A percentile compares a stretch with the other conserved stretches of the same genome.
These are phyloP conservation scores for Aspergillus amoenus DNA, from an alignment of 2,329 filamentous ascomycete genomes.

Conservation along the genomic window DNA sequence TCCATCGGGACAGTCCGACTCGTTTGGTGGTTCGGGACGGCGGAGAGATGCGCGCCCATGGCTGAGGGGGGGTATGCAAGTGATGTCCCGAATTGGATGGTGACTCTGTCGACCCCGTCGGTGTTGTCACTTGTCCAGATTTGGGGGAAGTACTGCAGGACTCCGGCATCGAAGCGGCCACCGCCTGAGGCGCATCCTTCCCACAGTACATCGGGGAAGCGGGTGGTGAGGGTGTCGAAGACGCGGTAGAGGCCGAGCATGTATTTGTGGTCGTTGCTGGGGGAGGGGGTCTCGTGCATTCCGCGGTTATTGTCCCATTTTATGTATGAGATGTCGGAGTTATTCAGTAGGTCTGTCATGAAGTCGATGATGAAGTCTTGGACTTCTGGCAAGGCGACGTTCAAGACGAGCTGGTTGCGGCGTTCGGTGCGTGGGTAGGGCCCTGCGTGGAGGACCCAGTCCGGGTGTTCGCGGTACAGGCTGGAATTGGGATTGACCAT, in stretches of 20 bases:
- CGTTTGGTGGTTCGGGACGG: slow-evolving; percentile 60
- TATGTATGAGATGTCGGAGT: slow-evolving; percentile 57
- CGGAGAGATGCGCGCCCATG: slow-evolving; percentile 66
- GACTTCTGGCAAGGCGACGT: slow-evolving; percentile 60
- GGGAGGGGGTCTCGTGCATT: slow-evolving; percentile 59
- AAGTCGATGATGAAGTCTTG: slow-evolving; percentile 62
- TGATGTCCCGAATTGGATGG: slow-evolving; percentile 64
- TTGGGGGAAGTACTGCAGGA: slow-evolving; percentile 65
- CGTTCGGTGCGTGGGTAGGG: slow-evolving; percentile 56
- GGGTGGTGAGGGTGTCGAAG: slow-evolving; percentile 58
- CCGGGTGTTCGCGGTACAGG: slow-evolving; percentile 61
- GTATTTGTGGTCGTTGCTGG: slow-evolving; percentile 57
- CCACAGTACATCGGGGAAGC: slow-evolving; percentile 63
- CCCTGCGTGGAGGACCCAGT: slow-evolving; percentile 62
- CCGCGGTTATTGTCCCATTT: slow-evolving; percentile 70
- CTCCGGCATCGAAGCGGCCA: slow-evolving; percentile 62
- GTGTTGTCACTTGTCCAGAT: slow-evolving; percentile 67
- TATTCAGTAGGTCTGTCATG: slow-evolving; percentile 55
- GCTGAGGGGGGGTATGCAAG: slow-evolving; percentile 62
- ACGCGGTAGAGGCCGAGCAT: slow-evolving; percentile 65
- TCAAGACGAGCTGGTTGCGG: slow-evolving; percentile 62
- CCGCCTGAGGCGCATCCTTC: slow-evolving; percentile 67
- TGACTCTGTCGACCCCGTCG: slow-evolving; percentile 60
- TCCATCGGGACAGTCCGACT: slow-evolving; percentile 55
- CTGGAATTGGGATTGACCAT: slow-evolving; percentile 66